Evolutionary conservation across 345 rosid species (phyloP).

Genomic region (Linum lewisii): DNA sequence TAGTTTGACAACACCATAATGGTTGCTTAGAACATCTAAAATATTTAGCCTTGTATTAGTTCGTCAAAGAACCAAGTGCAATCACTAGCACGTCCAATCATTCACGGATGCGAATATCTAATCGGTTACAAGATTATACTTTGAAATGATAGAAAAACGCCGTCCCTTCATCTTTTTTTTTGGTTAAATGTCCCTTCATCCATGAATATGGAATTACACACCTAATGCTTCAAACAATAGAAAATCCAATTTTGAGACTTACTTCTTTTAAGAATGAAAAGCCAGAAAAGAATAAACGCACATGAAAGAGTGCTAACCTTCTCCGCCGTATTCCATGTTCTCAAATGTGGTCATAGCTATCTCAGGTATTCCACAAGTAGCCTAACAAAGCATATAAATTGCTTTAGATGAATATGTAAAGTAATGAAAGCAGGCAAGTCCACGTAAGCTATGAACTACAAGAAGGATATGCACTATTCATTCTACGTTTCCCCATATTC

Average conservation of each 20-base stretch:
- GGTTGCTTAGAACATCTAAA: not conserved
- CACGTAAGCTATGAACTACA: not conserved
- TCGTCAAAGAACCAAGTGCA: not conserved
- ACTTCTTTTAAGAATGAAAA: not conserved
- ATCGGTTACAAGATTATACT: not conserved
- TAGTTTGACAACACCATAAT: not conserved
- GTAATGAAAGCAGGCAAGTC: not conserved
- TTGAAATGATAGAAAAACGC: not conserved
- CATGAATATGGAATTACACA: not conserved
- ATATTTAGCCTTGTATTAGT: not conserved
- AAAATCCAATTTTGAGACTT: not conserved
- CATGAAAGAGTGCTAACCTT: conserved; percentile 44
- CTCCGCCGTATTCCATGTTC: conserved; percentile 97
- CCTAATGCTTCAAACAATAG: conserved; percentile 1
- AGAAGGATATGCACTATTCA: not conserved
- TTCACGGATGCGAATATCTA: not conserved
- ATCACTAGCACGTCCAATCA: not conserved
- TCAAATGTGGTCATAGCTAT: conserved; percentile 84
- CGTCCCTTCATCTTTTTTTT: not conserved
- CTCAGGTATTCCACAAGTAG: conserved; percentile 91
- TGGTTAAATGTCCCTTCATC: not conserved
- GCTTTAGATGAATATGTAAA: conserved; percentile 12
- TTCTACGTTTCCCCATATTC: no score
- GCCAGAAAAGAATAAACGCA: not conserved
- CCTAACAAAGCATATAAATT: conserved; percentile 37